These are phyloP conservation scores for Torulaspora globosa DNA, from an alignment of 1,139 yeast species.

Conservation along the genomic window DNA sequence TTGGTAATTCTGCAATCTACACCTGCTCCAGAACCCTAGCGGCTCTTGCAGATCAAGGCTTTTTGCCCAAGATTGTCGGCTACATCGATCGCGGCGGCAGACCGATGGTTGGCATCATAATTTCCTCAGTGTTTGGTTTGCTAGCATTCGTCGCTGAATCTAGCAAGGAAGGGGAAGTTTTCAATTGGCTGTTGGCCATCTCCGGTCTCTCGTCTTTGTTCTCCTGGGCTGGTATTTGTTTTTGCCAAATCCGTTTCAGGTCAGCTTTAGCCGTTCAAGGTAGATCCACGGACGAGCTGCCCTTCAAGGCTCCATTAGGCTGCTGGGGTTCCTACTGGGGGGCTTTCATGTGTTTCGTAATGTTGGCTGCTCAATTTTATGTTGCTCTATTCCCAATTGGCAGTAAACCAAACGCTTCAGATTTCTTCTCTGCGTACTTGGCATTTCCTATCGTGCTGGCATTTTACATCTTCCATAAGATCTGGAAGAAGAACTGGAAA, in stretches of 20 bases:
- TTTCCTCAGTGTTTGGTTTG: conserved; percentile 50
- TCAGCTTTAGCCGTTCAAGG: conserved; percentile 56
- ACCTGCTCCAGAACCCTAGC: conserved; percentile 64
- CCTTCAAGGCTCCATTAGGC: conserved; percentile 54
- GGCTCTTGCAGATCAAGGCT: conserved; percentile 61
- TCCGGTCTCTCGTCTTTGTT: conserved; percentile 64
- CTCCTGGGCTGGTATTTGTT: conserved; percentile 64
- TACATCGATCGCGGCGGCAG: conserved; percentile 67
- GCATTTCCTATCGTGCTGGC: conserved; percentile 58
- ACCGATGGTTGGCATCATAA: conserved; percentile 55
- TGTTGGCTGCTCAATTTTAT: conserved; percentile 51
- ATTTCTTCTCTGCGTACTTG: conserved; percentile 59
- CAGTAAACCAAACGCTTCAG: conserved; percentile 45
- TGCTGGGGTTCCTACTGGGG: conserved; percentile 53
- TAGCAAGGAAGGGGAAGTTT: conserved; percentile 51
- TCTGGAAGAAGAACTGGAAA: conserved; percentile 56
- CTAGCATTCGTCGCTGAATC: conserved; percentile 59
- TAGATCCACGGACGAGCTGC: conserved; percentile 50
- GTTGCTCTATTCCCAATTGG: conserved; percentile 66
- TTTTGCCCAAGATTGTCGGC: conserved; percentile 59
- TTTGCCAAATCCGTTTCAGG: conserved; percentile 64
- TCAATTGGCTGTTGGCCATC: conserved; percentile 63
- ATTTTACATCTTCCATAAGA: conserved; percentile 54
- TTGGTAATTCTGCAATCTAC: conserved; percentile 64
- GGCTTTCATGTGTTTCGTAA: conserved; percentile 44